Conservation (phyloP, 441 rosid genomes). For the Eruca vesicaria region DNA sequence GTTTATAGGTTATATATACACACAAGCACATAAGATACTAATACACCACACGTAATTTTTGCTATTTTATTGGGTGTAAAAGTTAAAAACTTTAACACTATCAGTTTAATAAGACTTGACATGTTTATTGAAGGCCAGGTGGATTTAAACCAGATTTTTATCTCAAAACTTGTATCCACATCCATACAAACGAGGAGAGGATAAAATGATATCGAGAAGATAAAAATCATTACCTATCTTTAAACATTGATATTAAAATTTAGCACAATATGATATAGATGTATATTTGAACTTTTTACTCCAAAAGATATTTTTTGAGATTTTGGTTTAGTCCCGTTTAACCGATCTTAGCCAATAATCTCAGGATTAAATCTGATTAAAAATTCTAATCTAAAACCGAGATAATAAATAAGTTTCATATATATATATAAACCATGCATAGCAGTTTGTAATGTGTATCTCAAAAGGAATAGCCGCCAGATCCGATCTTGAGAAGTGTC, state of each 20-base stretch:
- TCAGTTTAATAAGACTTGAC: background rate
- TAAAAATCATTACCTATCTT: background rate
- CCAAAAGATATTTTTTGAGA: background rate
- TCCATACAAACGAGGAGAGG: background rate
- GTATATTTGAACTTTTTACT: background rate
- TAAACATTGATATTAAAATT: background rate
- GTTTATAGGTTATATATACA: background rate
- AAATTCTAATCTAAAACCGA: background rate
- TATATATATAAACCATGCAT: background rate
- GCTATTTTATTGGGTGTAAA: background rate
- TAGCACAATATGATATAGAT: background rate
- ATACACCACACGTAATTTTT: constrained; percentile 9
- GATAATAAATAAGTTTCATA: background rate
- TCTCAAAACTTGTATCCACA: background rate
- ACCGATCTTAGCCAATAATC: background rate
- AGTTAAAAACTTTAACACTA: background rate
- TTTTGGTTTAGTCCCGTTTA: background rate
- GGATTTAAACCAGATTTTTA: background rate
- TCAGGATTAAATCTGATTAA: background rate
- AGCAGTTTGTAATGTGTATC: background rate
- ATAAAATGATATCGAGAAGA: background rate
- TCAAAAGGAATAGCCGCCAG: background rate
- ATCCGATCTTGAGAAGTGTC: background rate
- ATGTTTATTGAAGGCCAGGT: background rate
- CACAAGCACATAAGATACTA: background rate